Conservation (phyloP, 2,329 filamentous ascomycete genomes). For the Nothopassalora personata region DNA sequence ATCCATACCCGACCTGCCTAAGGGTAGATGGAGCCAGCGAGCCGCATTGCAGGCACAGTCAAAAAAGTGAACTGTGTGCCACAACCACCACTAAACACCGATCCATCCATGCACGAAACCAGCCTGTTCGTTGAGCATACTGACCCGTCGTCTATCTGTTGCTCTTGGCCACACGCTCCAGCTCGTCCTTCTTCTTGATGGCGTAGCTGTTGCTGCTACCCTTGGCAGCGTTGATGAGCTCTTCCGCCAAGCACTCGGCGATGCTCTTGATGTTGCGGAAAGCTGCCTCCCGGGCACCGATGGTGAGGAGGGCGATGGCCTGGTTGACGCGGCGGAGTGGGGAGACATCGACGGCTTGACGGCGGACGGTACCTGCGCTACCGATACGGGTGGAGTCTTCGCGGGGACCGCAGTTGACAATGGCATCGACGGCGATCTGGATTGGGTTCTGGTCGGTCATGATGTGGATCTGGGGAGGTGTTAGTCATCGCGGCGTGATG, state of each 20-base stretch:
- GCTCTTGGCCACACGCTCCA: slow-evolving; percentile 99
- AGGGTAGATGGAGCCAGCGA: not conserved
- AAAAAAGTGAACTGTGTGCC: not conserved
- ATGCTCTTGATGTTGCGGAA: slow-evolving; percentile 99
- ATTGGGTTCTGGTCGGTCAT: slow-evolving; percentile 99
- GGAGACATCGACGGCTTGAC: slow-evolving; percentile 99
- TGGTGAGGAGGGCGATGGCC: slow-evolving; percentile 97
- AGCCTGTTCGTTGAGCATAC: slow-evolving; percentile 4
- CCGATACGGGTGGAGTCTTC: slow-evolving; percentile 99
- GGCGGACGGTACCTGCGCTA: slow-evolving; percentile 98
- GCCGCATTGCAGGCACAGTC: slow-evolving; percentile 1
- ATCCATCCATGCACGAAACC: slow-evolving; percentile 17
- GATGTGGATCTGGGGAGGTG: slow-evolving; percentile 77
- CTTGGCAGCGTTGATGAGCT: slow-evolving; percentile 99
- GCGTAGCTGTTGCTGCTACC: slow-evolving; percentile 99
- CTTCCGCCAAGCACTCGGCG: slow-evolving; percentile 98
- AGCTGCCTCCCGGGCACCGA: slow-evolving; percentile 94
- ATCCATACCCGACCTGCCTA: slow-evolving; percentile 12
- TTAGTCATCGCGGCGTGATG: not conserved
- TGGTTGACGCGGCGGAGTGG: slow-evolving; percentile 99
- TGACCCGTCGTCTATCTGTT: slow-evolving; percentile 84
- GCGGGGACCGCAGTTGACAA: slow-evolving; percentile 99
- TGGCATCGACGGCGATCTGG: slow-evolving; percentile 98
- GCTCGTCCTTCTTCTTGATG: slow-evolving; percentile 99
- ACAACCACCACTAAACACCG: slow-evolving; percentile 17